phyloP scores from a whole-genome alignment of 2,329 filamentous ascomycete species.

The Huntiella savannae region DNA sequence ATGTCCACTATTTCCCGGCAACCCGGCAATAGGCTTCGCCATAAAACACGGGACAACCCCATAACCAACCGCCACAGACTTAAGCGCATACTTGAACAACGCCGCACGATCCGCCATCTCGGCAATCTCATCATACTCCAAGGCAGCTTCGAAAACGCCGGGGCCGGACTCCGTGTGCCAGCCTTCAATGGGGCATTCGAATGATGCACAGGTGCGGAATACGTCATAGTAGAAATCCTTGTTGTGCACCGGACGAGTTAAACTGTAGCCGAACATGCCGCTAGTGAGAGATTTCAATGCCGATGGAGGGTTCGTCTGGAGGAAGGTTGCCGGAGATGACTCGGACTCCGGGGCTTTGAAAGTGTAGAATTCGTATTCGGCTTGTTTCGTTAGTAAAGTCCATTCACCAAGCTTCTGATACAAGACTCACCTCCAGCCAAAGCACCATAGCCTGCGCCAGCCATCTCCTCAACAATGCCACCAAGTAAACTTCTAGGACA shows the following conservation, averaged over 20 bases:
- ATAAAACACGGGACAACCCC: slow-evolving; percentile 96
- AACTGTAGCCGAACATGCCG: slow-evolving; percentile 89
- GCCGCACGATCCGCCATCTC: slow-evolving; percentile 83
- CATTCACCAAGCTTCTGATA: neutral
- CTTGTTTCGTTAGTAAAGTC: slow-evolving; percentile 24
- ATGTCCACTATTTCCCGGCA: slow-evolving; percentile 89
- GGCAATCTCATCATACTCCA: slow-evolving; percentile 74
- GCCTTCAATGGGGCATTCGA: slow-evolving; percentile 68
- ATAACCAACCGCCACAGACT: slow-evolving; percentile 68
- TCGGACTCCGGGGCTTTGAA: slow-evolving; percentile 49
- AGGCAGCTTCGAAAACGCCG: slow-evolving; percentile 84
- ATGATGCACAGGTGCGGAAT: slow-evolving; percentile 60
- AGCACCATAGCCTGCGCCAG: slow-evolving; percentile 51
- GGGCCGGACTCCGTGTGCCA: slow-evolving; percentile 94
- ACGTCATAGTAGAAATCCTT: slow-evolving; percentile 83
- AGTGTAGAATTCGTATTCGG: slow-evolving; percentile 90
- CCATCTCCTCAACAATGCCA: slow-evolving; percentile 46
- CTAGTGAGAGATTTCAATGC: slow-evolving; percentile 67
- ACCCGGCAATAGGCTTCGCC: slow-evolving; percentile 81
- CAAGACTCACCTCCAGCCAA: slow-evolving; percentile 67
- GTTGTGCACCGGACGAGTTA: slow-evolving; percentile 74
- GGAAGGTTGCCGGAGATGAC: slow-evolving; percentile 53
- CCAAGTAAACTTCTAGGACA: slow-evolving; percentile 64
- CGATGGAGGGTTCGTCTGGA: slow-evolving; percentile 52
- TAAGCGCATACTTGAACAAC: slow-evolving; percentile 81